Evolutionary conservation across 371 early-diverging fungal genomes (phyloP), one percentile per base, ranked within the genome.

Genomic region (Mucor circinelloides): DNA sequence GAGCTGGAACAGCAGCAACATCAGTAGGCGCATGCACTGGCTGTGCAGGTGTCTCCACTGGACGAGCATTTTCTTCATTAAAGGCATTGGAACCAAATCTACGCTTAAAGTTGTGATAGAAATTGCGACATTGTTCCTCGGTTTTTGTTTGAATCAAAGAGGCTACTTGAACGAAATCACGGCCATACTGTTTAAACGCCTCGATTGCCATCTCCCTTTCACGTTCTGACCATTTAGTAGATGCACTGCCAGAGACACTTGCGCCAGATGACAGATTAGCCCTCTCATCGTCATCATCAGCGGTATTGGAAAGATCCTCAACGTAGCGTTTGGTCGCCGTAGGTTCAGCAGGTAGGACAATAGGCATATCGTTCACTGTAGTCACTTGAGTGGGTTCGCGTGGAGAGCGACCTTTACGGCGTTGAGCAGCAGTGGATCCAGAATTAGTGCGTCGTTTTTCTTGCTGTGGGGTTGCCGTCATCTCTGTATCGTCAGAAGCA

Each of bases 121-220:
- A 91, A 61, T 92, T 91, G 56, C 90, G 87, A 67, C 94, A 94
- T 68, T 94, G 92, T 23, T 89, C 91, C 65, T 87, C 90, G 1
- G 93, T 90, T 71, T 95, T 94, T 5, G 91, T 89, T 1, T 90
- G 89, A 30, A 94, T 90, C 54, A 88, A 67, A 12, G 71, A 70
- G 6, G 95, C 85, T 0, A 94, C 90, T 15, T 82, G 86, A 21
- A 78, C 82, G 75, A 95, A 95, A 60, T 93, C 90, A 9, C 89
- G 82, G 3, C 94, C 94, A 54, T 86, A 79, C n/a, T 77, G 75
- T 66, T 88, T 88, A 64, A 93, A 89, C 0, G 88, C 94, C n/a
- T 90, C 87, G 10, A 91, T 75, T 0, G 91, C 94, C 13, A 84
- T 79, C n/a, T 82, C 77, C 32, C 91, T 90, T 56, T 95, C 96